These are phyloP conservation scores for Sarcodon sp. DNA, from an alignment of 768 basidiomycete genomes.

Conservation along the genomic window DNA sequence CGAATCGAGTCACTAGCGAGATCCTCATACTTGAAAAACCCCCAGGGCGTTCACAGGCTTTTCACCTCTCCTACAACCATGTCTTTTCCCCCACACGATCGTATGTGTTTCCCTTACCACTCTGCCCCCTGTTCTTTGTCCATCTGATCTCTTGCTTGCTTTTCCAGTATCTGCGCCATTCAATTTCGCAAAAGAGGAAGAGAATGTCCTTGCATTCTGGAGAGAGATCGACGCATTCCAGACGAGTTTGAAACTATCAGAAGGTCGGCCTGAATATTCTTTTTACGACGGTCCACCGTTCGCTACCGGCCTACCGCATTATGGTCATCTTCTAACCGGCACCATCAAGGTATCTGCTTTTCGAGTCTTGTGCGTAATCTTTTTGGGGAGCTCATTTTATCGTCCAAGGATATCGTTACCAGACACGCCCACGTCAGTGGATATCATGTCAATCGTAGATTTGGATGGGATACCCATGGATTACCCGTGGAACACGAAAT, in stretches of 20 bases:
- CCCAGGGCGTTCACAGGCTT: background rate
- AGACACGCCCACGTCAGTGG: slow-evolving; percentile 91
- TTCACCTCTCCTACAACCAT: slow-evolving; percentile 5
- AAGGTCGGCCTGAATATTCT: slow-evolving; percentile 80
- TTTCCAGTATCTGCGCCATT: slow-evolving; percentile 58
- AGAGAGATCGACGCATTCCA: slow-evolving; percentile 95
- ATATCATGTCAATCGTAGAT: slow-evolving; percentile 83
- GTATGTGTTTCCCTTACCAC: slow-evolving; percentile 7
- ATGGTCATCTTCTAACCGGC: slow-evolving; percentile 87
- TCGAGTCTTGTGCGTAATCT: background rate
- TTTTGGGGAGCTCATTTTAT: background rate
- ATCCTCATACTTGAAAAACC: no score
- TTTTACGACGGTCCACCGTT: slow-evolving; percentile 99
- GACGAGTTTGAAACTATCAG: slow-evolving; percentile 84
- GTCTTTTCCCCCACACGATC: slow-evolving; percentile 16
- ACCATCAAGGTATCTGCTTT: slow-evolving; percentile 73
- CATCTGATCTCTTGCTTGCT: slow-evolving; percentile 5
- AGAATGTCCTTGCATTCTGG: slow-evolving; percentile 87
- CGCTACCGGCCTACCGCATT: slow-evolving; percentile 93
- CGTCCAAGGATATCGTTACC: slow-evolving; percentile 87
- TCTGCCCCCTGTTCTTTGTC: background rate
- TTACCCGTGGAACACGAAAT: slow-evolving; percentile 99
- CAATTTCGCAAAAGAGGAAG: slow-evolving; percentile 80
- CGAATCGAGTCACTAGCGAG: no score
- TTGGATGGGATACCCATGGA: slow-evolving; percentile 99